A percentile compares a stretch with the other conserved stretches of the same genome.
phyloP scores from a whole-genome alignment of 768 basidiomycete species.

The Lenzites betulinus region DNA sequence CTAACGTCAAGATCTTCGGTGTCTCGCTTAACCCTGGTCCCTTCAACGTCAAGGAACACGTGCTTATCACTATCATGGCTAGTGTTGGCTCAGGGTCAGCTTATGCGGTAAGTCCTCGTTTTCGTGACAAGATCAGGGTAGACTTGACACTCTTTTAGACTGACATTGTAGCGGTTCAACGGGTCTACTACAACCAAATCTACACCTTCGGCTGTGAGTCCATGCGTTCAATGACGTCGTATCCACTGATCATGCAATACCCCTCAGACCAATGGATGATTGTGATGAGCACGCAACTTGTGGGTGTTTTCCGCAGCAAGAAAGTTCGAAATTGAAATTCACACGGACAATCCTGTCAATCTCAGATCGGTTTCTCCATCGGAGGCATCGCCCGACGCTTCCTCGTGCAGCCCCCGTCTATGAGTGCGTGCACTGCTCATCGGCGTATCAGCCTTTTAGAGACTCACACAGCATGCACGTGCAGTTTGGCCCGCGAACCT shows the following conservation, averaged over 20 bases:
- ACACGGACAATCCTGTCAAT: neutral
- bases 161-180: slow-evolving; percentile 74
- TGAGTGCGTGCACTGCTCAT: slow-evolving; percentile 40
- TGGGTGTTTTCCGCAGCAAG: slow-evolving; percentile 46
- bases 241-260: neutral
- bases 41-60: slow-evolving; percentile 63
- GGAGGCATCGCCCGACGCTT: slow-evolving; percentile 77
- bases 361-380: slow-evolving; percentile 78
- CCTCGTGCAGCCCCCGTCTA: slow-evolving; percentile 58
- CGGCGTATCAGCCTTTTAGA: neutral
- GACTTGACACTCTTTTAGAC: slow-evolving; percentile 39
- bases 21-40: slow-evolving; percentile 71
- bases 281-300: slow-evolving; percentile 74
- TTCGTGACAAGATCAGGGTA: neutral
- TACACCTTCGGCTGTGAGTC: slow-evolving; percentile 52
- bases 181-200: slow-evolving; percentile 62
- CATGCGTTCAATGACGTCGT: neutral
- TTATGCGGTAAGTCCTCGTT: slow-evolving; percentile 40
- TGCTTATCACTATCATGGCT: slow-evolving; percentile 48
- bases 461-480: neutral
- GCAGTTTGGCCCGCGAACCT: slow-evolving; percentile 74
- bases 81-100: slow-evolving; percentile 41
- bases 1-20: slow-evolving; percentile 58
- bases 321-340: neutral
- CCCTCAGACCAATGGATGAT: slow-evolving; percentile 73